Evolutionary conservation across 2,329 filamentous ascomycete genomes (phyloP), one percentile per base, ranked within the genome.

Genomic region (Fonsecaea erecta): DNA sequence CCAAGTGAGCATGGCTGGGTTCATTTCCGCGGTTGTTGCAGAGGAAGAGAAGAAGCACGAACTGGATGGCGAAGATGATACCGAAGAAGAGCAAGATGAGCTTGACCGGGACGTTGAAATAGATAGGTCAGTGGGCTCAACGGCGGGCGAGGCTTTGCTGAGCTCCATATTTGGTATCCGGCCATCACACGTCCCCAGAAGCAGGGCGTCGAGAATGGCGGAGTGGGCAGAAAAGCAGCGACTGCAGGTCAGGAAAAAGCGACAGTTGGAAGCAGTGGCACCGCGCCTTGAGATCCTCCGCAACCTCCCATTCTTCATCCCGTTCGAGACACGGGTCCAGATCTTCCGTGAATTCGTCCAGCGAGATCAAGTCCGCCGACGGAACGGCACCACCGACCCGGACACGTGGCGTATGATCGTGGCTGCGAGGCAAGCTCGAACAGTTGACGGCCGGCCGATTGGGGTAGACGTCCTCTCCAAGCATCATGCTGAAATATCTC

Each of bases 291-390:
- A 97, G 74, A 91, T 99, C 4, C 79, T 99, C 57, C 90, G 95
- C 71, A 96, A 98, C 73, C 96, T 99, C 88, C 95, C 95, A 0
- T 99, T 98, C 75, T 91, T 94, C 70, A 95, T 99, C 52, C 95
- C 94, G 0, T 99, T 99, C 72, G 87, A 91, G 40, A 95, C 91
- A 0, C 84, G 95, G 53, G 95, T 99, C 3, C 88, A 93, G 74
- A 94, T 98, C 26, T 98, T 99, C 77, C 87, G 93, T 32, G 88
- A 97, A 73, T 98, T 98, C 72, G 91, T 98, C n/a, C 79, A 86
- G 32, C 82, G 93, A 3, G 95, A 99, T 77, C 92, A 95, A 75
- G 77, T 83, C 57, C 88, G 88, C 68, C 82, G 92, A 67, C 83
- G 92, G 69, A 81, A 84, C 30, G 92, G 91, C 0, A 80, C 84